Evolutionary conservation across 2,329 filamentous ascomycete genomes (phyloP), one percentile per base, ranked within the genome.

Genomic region (Paradendryphiella salina): DNA sequence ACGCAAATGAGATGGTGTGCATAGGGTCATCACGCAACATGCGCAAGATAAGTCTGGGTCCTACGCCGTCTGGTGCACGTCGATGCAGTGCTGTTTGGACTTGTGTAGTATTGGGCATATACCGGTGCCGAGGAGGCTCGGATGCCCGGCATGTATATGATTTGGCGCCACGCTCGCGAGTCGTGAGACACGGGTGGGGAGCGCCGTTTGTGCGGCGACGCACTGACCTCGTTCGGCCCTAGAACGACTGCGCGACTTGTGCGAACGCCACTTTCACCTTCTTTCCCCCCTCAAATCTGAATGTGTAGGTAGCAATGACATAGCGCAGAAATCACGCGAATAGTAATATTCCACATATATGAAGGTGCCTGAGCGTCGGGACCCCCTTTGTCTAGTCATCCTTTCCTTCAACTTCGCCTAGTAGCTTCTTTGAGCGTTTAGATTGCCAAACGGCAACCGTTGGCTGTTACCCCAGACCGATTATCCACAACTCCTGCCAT

Each of bases 181-280:
- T 20, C 34, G 29, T 37, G 28, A 26, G 20, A 36, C 32, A n/a
- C 21, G 5, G 32, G 21, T 49, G 50, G 46, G 34, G 32, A 34
- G 59, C 57, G 59, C 13, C 43, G 41, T 60, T 60, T 62, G 52
- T 57, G 61, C 59, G 57, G 38, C 46, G 42, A 37, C 44, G n/a
- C 50, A 51, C 55, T 43, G 43, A 42, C 32, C 26, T 46, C 23
- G 31, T 42, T 31, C 48, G 38, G 40, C 20, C 31, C 8, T 40
- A 7, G 48, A 39, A 44, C 42, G 21, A 37, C 37, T 63, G 61
- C 60, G 61, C 59, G 56, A 59, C 55, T 63, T 64, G 57, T 63
- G 61, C 63, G 59, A 36, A 35, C 36, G 59, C 52, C 49, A 51
- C 50, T 23, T 32, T 44, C 32, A 36, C 33, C 33, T 15, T 26